A percentile compares a stretch with the other conserved stretches of the same genome.
Conservation (phyloP, 208 protist species). For the Crithidia mellificae region DNA sequence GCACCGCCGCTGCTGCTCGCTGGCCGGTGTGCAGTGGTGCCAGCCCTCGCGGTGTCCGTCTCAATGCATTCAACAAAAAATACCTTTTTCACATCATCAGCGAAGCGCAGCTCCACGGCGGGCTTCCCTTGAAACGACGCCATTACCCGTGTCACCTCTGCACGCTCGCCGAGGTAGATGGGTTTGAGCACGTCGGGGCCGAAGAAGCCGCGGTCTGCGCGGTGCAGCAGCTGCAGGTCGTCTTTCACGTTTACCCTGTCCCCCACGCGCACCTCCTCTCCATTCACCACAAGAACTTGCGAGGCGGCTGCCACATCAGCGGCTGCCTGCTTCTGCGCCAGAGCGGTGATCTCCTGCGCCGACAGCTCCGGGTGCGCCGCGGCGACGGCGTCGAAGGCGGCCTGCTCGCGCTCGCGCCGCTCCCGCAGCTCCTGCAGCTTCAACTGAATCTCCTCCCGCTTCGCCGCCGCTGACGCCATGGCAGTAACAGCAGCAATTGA, state of each 20-base stretch:
- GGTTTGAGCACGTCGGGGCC: constrained; percentile 70
- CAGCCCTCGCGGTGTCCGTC: constrained; percentile 15
- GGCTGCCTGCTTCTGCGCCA: constrained; percentile 45
- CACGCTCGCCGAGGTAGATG: constrained; percentile 81
- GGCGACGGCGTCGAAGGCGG: constrained; percentile 63
- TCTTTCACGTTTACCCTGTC: constrained; percentile 63
- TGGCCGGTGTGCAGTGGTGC: no score
- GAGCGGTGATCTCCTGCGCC: constrained; percentile 47
- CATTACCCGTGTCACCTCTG: constrained; percentile 63
- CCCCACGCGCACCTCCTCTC: constrained; percentile 45
- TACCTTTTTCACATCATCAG: constrained; percentile 71
- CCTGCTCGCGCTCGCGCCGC: constrained; percentile 60
- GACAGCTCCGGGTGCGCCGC: constrained; percentile 38
- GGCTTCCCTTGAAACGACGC: constrained; percentile 72
- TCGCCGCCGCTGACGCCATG: constrained; percentile 28
- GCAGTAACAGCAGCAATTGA: background rate
- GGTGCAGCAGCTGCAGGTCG: constrained; percentile 42
- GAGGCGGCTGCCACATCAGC: constrained; percentile 29
- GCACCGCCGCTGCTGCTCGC: no score
- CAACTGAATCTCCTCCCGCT: constrained; percentile 73
- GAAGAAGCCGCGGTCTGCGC: constrained; percentile 62
- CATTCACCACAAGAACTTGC: constrained; percentile 33
- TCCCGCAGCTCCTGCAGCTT: constrained; percentile 65
- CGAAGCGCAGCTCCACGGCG: constrained; percentile 83
- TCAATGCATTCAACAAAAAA: constrained; percentile 81